A percentile compares a stretch with the other conserved stretches of the same genome.
These are phyloP conservation scores for Guyanaporus albipodus DNA, from an alignment of 768 basidiomycete genomes.

Conservation along the genomic window DNA sequence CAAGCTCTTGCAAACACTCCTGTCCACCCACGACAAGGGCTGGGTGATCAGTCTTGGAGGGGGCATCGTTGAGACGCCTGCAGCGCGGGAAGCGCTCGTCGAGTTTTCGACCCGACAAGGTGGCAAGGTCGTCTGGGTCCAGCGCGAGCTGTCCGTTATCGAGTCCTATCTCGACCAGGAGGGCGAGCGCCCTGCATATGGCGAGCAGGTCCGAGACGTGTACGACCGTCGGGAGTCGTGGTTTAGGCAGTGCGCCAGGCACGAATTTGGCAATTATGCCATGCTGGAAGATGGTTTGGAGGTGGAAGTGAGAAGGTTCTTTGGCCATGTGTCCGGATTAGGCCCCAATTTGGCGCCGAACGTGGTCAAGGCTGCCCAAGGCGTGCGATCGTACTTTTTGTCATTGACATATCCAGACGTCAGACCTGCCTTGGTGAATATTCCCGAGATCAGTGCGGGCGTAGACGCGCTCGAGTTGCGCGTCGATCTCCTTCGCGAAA, in stretches of 20 bases:
- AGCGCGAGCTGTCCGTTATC: slow-evolving; percentile 77
- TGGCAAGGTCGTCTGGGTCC: slow-evolving; percentile 82
- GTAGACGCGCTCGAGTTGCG: slow-evolving; percentile 93
- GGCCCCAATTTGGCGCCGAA: slow-evolving; percentile 61
- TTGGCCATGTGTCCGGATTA: slow-evolving; percentile 78
- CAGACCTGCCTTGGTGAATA: slow-evolving; percentile 56
- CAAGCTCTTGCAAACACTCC: slow-evolving; percentile 61
- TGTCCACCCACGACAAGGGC: slow-evolving; percentile 47
- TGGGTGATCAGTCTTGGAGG: slow-evolving; percentile 91
- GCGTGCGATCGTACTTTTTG: slow-evolving; percentile 84
- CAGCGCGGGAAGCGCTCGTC: slow-evolving; percentile 68
- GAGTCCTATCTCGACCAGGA: slow-evolving; percentile 76
- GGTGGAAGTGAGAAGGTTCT: slow-evolving; percentile 77
- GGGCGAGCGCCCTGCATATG: slow-evolving; percentile 79
- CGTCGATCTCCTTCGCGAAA: slow-evolving; percentile 76
- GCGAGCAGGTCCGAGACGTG: slow-evolving; percentile 82
- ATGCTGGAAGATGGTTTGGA: slow-evolving; percentile 31
- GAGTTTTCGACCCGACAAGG: slow-evolving; percentile 48
- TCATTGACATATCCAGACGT: slow-evolving; percentile 90
- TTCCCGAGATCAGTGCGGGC: slow-evolving; percentile 75
- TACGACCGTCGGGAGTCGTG: slow-evolving; percentile 80
- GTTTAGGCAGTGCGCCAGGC: slow-evolving; percentile 77
- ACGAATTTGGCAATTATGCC: slow-evolving; percentile 80
- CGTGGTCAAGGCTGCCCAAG: slow-evolving; percentile 34
- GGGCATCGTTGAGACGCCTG: slow-evolving; percentile 85